Percentiles rank a stretch among this genome's conserved stretches.
These are phyloP conservation scores for Potentilla sterilis DNA, from an alignment of 306 rosid genomes.

Conservation along the genomic window DNA sequence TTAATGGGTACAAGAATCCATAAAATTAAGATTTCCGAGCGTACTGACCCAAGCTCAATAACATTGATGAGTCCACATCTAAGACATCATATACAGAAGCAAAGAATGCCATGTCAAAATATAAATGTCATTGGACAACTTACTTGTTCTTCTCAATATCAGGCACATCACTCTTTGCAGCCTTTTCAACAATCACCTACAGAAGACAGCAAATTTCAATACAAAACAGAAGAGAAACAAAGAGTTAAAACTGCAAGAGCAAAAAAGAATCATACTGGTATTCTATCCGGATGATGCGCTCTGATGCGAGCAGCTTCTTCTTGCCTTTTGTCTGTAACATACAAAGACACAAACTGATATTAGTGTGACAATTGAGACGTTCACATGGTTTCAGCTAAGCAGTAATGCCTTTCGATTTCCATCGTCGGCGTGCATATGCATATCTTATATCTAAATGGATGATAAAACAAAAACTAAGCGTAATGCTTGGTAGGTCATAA, in stretches of 20 bases:
- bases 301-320: constrained; percentile 66
- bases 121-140: constrained; percentile 23
- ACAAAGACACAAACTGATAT: background rate
- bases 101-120: background rate
- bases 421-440: background rate
- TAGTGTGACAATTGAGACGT: background rate
- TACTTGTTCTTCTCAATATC: constrained; percentile 63
- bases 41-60: background rate
- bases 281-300: constrained; percentile 67
- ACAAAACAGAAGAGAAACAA: background rate
- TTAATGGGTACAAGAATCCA: background rate
- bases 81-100: background rate
- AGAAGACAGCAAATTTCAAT: constrained; percentile 10
- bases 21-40: background rate
- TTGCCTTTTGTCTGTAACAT: constrained; percentile 52
- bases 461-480: too few species aligned
- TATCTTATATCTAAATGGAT: too few species aligned
- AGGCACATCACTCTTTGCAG: constrained; percentile 64
- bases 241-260: background rate
- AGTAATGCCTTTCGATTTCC: background rate
- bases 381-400: too few species aligned
- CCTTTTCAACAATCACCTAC: constrained; percentile 73
- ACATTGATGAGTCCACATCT: background rate
- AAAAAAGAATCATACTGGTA: constrained; percentile 48
- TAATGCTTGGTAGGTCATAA: background rate